Evolutionary conservation across 1,284 basidiomycete genomes (phyloP), one percentile per base, ranked within the genome.

Genomic region (Fistulina hepatica): DNA sequence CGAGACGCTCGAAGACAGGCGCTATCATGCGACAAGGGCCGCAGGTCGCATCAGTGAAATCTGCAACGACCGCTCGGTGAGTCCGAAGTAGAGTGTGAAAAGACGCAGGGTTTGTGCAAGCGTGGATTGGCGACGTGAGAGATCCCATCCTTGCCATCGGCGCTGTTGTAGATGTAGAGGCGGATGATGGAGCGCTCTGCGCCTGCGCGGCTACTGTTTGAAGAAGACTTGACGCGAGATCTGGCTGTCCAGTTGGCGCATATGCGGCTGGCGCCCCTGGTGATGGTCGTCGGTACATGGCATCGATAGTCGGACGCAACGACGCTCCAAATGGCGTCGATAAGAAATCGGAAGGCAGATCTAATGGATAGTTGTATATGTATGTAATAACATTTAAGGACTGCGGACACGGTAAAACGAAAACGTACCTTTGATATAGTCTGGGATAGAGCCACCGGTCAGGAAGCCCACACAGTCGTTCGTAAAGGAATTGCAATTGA

Each of bases 401-500:
- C n/a, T n/a, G n/a, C n/a, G n/a, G n/a, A n/a, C n/a, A n/a, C n/a
- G n/a, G n/a, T n/a, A n/a, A n/a, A n/a, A n/a, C 20, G 16, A 9
- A 3, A 10, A 43, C 40, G 33, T 40, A 73, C 82, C 77, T 62
- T 71, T 82, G 44, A 93, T 86, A 63, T 77, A 89, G 1, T 67
- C 49, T 3, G 90, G 89, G 44, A 92, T 84, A 16, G 74, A 74
- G 3, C 67, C 65, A 15, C 88, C 86, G 0, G 85, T 91, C 35
- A 93, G 60, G 53, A 93, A 90, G 2, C 81, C 88, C 22, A 89
- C 60, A 37, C 78, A 77, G 47, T 94, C 90, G 43, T 84, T 85
- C 0, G 89, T 90, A 50, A 95, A 95, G 2, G 84, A 82, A 55
- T 93, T 93, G 57, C 89, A 93, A 48, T 88, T 89, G 47, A 86